Evolutionary conservation across 2,329 filamentous ascomycete species (phyloP).

Genomic region (Paecilomyces dactylethromorphus): DNA sequence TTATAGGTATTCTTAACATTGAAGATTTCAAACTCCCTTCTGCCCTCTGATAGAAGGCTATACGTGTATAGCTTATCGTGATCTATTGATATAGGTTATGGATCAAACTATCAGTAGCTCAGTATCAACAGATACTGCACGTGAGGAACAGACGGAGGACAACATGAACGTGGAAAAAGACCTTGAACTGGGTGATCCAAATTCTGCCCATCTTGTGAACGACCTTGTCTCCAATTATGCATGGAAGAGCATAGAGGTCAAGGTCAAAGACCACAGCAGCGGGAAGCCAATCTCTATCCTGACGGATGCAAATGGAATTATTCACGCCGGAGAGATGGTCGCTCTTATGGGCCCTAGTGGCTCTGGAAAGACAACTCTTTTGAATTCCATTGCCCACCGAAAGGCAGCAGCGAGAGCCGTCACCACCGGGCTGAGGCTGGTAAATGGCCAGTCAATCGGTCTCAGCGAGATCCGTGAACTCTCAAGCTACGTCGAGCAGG

Average conservation of each 20-base stretch:
- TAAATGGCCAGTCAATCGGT: conserved; percentile 52
- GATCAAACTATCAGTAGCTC: not conserved
- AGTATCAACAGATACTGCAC: not conserved
- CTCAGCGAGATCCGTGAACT: conserved; percentile 41
- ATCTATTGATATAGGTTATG: not conserved
- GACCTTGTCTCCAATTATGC: conserved; percentile 57
- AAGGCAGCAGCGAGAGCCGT: conserved; percentile 47
- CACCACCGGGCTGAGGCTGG: conserved; percentile 48
- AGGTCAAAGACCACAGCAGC: conserved; percentile 63
- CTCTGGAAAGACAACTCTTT: conserved; percentile 73
- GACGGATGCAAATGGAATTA: conserved; percentile 12
- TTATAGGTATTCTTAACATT: not conserved
- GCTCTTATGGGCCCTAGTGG: conserved; percentile 75
- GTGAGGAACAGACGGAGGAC: not conserved
- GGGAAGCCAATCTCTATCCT: conserved; percentile 35
- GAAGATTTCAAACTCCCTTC: not conserved
- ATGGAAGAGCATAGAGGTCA: conserved; percentile 63
- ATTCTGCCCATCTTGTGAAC: conserved; percentile 40
- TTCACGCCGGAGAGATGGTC: conserved; percentile 57
- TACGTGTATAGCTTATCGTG: not conserved
- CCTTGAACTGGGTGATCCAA: not conserved
- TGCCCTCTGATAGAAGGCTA: not conserved
- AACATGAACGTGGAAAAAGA: not conserved
- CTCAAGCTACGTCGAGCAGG: conserved; percentile 81
- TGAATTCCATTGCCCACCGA: conserved; percentile 70